phyloP scores from a whole-genome alignment of 192 early-diverging fungal genomes.

The Hyaloraphidium curvatum region DNA sequence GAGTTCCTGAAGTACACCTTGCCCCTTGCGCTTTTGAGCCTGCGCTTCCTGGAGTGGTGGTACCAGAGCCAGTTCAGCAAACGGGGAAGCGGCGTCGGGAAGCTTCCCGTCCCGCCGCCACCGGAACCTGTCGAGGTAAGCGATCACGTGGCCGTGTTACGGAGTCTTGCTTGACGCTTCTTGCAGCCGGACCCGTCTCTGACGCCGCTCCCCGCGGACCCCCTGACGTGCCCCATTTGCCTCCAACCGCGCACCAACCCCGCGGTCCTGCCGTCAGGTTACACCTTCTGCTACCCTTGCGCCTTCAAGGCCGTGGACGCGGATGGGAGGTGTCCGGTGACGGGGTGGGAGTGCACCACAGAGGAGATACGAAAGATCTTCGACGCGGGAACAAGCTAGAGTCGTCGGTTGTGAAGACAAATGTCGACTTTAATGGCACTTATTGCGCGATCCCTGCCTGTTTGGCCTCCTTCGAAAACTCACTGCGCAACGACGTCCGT shows the following conservation, averaged over 20 bases:
- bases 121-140: slow-evolving; percentile 47
- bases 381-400: too few relatives aligned
- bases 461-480: too few relatives aligned
- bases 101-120: slow-evolving; percentile 50
- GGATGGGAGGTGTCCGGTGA: slow-evolving; percentile 57
- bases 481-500: too few relatives aligned
- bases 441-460: too few relatives aligned
- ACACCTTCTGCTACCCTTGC: slow-evolving; percentile 88
- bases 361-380: too few relatives aligned
- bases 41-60: slow-evolving; percentile 95
- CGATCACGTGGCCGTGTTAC: not conserved
- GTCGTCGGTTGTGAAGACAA: too few relatives aligned
- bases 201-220: slow-evolving; percentile 43
- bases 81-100: slow-evolving; percentile 16
- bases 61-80: slow-evolving; percentile 65
- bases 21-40: slow-evolving; percentile 82
- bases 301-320: slow-evolving; percentile 54
- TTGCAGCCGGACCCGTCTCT: slow-evolving; percentile 53
- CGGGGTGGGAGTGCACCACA: too few relatives aligned
- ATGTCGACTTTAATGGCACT: too few relatives aligned
- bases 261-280: slow-evolving; percentile 67
- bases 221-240: slow-evolving; percentile 68
- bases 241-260: slow-evolving; percentile 52
- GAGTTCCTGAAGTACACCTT: slow-evolving; percentile 56
- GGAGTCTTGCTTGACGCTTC: not conserved